Base-by-base conservation (phyloP, 2,329 filamentous ascomycete genomes). In the Ilyonectria mors-panacis region DNA sequence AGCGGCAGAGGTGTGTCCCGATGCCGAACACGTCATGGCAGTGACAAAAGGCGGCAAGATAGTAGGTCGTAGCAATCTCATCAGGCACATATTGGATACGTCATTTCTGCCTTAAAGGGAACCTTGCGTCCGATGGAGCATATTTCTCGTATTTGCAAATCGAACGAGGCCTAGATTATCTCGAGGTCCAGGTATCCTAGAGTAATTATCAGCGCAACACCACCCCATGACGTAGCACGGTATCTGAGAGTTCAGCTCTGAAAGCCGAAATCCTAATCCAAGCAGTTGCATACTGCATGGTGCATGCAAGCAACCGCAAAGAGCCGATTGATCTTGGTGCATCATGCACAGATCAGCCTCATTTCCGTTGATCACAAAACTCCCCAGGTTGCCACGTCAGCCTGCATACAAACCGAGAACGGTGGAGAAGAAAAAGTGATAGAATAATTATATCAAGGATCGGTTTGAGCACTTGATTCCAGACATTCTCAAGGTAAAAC, bases 341-440 rank as follows among this genome's bases (percentile, higher is more conserved):
- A 59, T 59, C 42, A 59, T 59, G 56, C 56, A 59, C 28, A 15
- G 45, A 35, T 50, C 33, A 59, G 56, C 56, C 56, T 44, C 30
- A 35, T 59, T 59, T 42, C 47, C 48, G 4, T 59, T 59, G 42
- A n/a, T 50, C 28, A 50, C 35, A 30, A 48, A 48, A 44, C 56
- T 59, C 28, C 55, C 39, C 26, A 10, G 44, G 23, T 26, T 44
- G 56, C 44, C 56, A 59, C 56, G 15, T 19, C 10, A 48, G 23
- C 19, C 35, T 15, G 21, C 30, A 39, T 59, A 37, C 35, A 50
- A 37, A 28, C 23, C 45, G 33, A 13, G 21, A 48, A 23, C 30
- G 44, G 44, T 28, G 30, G 53, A 56, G 53, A 23, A 15, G n/a
- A 15, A 59, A n/a, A n/a, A 23, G 15, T 23, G 13, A 42, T 59